A percentile compares a stretch with the other conserved stretches of the same genome.
Evolutionary conservation across 2,329 filamentous ascomycete genomes (phyloP).

Genomic region (Metarhizium anisopliae): DNA sequence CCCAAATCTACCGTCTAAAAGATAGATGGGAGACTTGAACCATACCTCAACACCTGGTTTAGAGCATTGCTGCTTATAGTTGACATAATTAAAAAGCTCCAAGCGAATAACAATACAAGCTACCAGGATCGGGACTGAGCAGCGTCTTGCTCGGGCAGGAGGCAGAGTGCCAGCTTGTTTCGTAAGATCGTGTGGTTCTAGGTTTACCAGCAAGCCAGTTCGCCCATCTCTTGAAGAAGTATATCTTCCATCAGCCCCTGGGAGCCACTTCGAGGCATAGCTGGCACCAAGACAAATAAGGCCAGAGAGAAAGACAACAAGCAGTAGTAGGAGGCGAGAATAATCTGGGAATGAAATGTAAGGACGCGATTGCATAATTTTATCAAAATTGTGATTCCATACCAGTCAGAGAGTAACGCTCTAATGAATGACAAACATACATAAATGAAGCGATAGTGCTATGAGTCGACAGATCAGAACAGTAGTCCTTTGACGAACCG

Average conservation of each 20-base stretch:
- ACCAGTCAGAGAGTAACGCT: constrained; percentile 42
- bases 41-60: constrained; percentile 38
- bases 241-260: constrained; percentile 38
- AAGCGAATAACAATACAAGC: constrained; percentile 36
- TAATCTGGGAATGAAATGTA: constrained; percentile 28
- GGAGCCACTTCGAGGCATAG: constrained; percentile 35
- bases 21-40: not conserved
- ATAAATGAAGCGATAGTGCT: constrained; percentile 40
- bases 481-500: not conserved
- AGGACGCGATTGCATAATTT: not conserved
- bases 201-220: constrained; percentile 13
- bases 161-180: constrained; percentile 26
- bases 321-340: constrained; percentile 37
- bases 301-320: constrained; percentile 38
- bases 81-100: constrained; percentile 37
- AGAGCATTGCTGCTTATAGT: constrained; percentile 41
- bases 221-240: constrained; percentile 16
- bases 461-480: not conserved
- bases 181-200: constrained; percentile 14
- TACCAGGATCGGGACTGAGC: constrained; percentile 35
- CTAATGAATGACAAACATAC: constrained; percentile 36
- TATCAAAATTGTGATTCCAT: constrained; percentile 6
- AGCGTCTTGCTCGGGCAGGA: constrained; percentile 37
- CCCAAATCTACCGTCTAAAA: not conserved
- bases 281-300: constrained; percentile 30